Percentiles rank a stretch among this genome's conserved stretches.
Evolutionary conservation across 345 rosid species (phyloP).

Genomic region (Iberis pinnata): DNA sequence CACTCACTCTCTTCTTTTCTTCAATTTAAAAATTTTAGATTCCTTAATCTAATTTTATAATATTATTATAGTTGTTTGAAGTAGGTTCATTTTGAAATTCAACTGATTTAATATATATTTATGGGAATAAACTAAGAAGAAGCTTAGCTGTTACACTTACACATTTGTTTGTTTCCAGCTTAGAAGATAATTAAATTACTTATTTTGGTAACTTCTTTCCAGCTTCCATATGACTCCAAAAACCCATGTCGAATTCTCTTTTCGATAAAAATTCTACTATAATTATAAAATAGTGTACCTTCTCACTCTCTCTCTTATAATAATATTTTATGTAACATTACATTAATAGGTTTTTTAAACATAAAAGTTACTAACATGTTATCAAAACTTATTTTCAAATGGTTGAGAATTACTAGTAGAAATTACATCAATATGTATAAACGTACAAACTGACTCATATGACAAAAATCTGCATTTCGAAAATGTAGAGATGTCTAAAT

Average conservation of each 20-base stretch:
- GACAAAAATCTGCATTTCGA: too few species aligned
- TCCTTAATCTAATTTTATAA: background rate
- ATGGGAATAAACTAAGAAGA: conserved; percentile 20
- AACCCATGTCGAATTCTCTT: conserved; percentile 26
- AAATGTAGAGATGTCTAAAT: too few species aligned
- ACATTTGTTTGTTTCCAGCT: conserved; percentile 11
- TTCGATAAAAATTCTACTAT: conserved; percentile 20
- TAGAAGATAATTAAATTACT: conserved; percentile 13
- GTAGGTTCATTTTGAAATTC: conserved; percentile 9
- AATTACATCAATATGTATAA: too few species aligned
- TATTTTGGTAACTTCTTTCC: conserved; percentile 28
- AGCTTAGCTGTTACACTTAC: conserved; percentile 33
- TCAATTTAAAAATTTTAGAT: background rate
- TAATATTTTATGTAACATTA: too few species aligned
- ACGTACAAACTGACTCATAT: too few species aligned
- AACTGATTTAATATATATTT: background rate
- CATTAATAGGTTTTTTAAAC: too few species aligned
- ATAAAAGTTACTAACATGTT: too few species aligned
- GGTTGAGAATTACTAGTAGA: too few species aligned
- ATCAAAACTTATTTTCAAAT: background rate
- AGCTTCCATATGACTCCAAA: conserved; percentile 30
- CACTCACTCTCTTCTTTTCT: background rate
- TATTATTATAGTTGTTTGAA: background rate
- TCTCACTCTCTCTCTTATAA: background rate
- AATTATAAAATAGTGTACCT: background rate